Conservation (phyloP, 2,329 filamentous ascomycete genomes). For the Fusarium temperatum region DNA sequence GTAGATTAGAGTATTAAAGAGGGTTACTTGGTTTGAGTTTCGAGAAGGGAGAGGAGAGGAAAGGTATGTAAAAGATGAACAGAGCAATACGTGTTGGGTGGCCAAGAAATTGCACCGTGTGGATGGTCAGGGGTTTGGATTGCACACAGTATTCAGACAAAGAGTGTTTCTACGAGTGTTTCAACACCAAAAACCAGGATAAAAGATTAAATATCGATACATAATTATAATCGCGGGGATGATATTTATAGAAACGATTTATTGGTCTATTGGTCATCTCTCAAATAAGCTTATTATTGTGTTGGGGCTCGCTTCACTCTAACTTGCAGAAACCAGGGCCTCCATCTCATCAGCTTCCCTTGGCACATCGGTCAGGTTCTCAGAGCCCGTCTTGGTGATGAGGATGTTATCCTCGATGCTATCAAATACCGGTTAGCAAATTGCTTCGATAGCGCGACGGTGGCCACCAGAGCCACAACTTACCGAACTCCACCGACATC, state of each 20-base stretch:
- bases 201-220: not conserved
- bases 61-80: not conserved
- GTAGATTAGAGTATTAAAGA: not conserved
- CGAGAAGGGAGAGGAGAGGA: conserved; percentile 10
- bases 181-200: not conserved
- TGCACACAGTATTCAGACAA: conserved; percentile 23
- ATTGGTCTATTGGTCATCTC: not conserved
- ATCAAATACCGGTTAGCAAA: conserved; percentile 30
- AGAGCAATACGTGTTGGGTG: conserved; percentile 1
- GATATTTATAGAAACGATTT: conserved; percentile 11
- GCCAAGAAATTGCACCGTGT: conserved; percentile 39
- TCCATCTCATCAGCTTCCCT: conserved; percentile 74
- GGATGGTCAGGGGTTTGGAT: conserved; percentile 7
- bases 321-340: conserved; percentile 42
- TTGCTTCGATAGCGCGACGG: not conserved
- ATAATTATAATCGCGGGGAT: not conserved
- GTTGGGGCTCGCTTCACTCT: not conserved
- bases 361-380: conserved; percentile 77
- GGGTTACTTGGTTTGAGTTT: not conserved
- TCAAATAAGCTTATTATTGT: not conserved
- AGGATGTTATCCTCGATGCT: conserved; percentile 77
- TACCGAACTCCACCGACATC: conserved; percentile 78
- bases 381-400: conserved; percentile 72
- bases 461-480: conserved; percentile 41
- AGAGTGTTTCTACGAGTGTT: not conserved